phyloP scores from a whole-genome alignment of 2,329 filamentous ascomycete genomes.

The Fusarium tuaranense region DNA sequence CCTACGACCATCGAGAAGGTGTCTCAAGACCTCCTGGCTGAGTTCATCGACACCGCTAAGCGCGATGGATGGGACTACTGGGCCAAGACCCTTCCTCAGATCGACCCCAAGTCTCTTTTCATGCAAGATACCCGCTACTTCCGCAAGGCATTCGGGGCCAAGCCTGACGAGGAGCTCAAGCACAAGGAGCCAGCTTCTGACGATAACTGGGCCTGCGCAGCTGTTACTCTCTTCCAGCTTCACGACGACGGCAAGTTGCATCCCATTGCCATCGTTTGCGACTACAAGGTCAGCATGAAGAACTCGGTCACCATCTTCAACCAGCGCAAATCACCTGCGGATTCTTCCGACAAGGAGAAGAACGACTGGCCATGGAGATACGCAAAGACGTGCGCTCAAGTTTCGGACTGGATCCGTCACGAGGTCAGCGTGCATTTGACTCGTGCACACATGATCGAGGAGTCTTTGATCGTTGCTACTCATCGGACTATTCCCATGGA shows the following conservation, averaged over 20 bases:
- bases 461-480: slow-evolving; percentile 60
- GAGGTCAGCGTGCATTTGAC: slow-evolving; percentile 60
- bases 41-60: slow-evolving; percentile 51
- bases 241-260: slow-evolving; percentile 58
- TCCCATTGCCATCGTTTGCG: slow-evolving; percentile 61
- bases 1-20: slow-evolving; percentile 59
- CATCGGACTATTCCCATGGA: slow-evolving; percentile 55
- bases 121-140: slow-evolving; percentile 60
- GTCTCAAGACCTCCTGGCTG: slow-evolving; percentile 46
- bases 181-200: slow-evolving; percentile 44
- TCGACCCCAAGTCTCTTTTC: slow-evolving; percentile 49
- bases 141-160: slow-evolving; percentile 50
- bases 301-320: slow-evolving; percentile 64
- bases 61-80: slow-evolving; percentile 48
- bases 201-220: slow-evolving; percentile 52
- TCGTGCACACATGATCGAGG: slow-evolving; percentile 60
- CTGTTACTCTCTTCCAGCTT: slow-evolving; percentile 58
- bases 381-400: slow-evolving; percentile 62
- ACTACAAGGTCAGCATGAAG: slow-evolving; percentile 57
- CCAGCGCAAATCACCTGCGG: slow-evolving; percentile 50
- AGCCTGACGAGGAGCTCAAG: slow-evolving; percentile 42
- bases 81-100: slow-evolving; percentile 44
- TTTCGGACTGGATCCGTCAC: slow-evolving; percentile 61
- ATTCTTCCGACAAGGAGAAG: slow-evolving; percentile 38
- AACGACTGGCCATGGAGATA: slow-evolving; percentile 64